Conservation (phyloP, 1,284 basidiomycete genomes). For the Cutaneotrichosporon sp. region DNA sequence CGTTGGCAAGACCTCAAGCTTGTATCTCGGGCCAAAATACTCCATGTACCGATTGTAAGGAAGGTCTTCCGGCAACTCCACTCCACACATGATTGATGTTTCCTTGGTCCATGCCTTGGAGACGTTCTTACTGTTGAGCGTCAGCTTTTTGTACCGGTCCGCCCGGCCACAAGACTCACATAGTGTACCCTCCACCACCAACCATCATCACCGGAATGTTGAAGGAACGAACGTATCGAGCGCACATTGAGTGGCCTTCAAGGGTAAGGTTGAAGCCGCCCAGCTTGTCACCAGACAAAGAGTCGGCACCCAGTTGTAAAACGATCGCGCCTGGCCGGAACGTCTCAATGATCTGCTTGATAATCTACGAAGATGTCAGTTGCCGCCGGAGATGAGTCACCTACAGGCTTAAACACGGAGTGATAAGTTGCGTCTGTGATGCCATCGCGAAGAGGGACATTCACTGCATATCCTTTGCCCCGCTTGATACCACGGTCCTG, state of each 20-base stretch:
- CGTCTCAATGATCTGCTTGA: constrained; percentile 82
- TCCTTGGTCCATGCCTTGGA: constrained; percentile 95
- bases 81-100: constrained; percentile 85
- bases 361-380: constrained; percentile 56
- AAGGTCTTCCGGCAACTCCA: constrained; percentile 76
- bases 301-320: constrained; percentile 94
- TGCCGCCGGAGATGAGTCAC: constrained; percentile 37
- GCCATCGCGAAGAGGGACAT: constrained; percentile 90
- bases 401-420: constrained; percentile 81
- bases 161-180: constrained; percentile 24
- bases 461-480: constrained; percentile 86
- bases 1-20: constrained; percentile 82
- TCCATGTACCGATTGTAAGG: constrained; percentile 97
- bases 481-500: constrained; percentile 77
- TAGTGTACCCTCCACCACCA: constrained; percentile 93
- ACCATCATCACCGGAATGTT: constrained; percentile 85
- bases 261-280: constrained; percentile 96
- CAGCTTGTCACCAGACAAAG: constrained; percentile 88
- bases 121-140: constrained; percentile 67
- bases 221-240: constrained; percentile 76
- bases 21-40: constrained; percentile 94
- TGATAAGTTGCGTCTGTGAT: constrained; percentile 72
- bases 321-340: constrained; percentile 85
- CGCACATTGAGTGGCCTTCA: constrained; percentile 83
- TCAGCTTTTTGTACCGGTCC: constrained; percentile 44